Base-by-base conservation (phyloP, 1,139 yeast species). In the Debaryomyces robertsiae region DNA sequence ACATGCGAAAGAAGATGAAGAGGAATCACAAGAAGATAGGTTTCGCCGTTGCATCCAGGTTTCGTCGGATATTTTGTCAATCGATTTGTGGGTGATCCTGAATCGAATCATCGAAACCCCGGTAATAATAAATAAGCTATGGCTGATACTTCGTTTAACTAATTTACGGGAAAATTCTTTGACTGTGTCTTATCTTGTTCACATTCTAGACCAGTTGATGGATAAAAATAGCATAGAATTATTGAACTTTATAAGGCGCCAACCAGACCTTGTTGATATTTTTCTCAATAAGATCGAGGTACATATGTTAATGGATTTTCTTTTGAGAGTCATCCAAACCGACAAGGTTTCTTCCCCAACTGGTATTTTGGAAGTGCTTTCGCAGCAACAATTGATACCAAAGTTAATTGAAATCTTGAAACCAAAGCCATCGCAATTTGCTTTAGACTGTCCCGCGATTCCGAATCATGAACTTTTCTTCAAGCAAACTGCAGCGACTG, bases 401-500 rank as follows among this genome's bases (percentile, higher is more conserved):
- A 80, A 77, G 53, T 58, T 82, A 32, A 59, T 82, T 13, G 72
- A 75, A 14, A 65, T 78, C 14, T 60, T 82, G 46, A 70, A 69
- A 41, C 79, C 82, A 0, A 68, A 71, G 32, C 61, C 65, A 5
- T 55, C 67, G 1, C 73, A 66, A 41, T 69, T 68, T 48, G 52
- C 41, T 9, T 43, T 42, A 2, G 47, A 46, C 10, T 33, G 45
- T 4, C 40, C 45, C 4, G 49, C 49, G 17, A 62, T 69, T 27
- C 67, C 75, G 1, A 61, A 67, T 40, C 63, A 61, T 32, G 55
- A 53, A 38, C 49, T 61, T 30, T 73, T 84, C 27, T 80, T 93
- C 44, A 81, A 81, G 39, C 98, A 93, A 61, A 84, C 95, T 2
- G 95, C 98, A 0, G 95, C 96, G 1, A 95, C 97, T 9, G 99